Evolutionary conservation across 768 basidiomycete genomes (phyloP).

Genomic region (Tulasnella calospora): DNA sequence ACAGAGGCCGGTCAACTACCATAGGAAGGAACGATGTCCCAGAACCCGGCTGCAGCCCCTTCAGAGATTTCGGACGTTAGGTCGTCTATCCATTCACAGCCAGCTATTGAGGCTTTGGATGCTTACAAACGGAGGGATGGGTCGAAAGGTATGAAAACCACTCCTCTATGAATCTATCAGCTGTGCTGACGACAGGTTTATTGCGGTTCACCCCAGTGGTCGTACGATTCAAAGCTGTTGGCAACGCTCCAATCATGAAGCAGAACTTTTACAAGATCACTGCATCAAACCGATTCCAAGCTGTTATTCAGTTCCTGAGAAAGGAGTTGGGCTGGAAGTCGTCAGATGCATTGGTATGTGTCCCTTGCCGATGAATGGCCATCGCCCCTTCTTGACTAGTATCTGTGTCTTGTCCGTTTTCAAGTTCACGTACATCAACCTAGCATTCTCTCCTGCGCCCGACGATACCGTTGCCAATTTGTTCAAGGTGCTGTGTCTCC

Average conservation of each 20-base stretch:
- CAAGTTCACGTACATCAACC: constrained; percentile 56
- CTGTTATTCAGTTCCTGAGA: constrained; percentile 87
- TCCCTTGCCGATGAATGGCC: neutral
- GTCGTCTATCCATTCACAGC: constrained; percentile 25
- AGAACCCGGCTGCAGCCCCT: constrained; percentile 1
- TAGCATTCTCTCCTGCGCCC: constrained; percentile 75
- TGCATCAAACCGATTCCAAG: constrained; percentile 87
- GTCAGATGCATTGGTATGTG: constrained; percentile 74
- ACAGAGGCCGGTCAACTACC: neutral
- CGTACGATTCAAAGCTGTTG: constrained; percentile 95
- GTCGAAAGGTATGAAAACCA: constrained; percentile 54
- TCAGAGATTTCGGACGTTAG: constrained; percentile 25
- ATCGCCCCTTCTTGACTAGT: neutral
- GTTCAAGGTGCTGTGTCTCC: constrained; percentile 50
- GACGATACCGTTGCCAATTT: constrained; percentile 77
- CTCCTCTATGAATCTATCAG: neutral
- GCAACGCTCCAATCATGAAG: constrained; percentile 98
- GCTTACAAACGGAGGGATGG: constrained; percentile 83
- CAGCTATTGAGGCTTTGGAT: constrained; percentile 66
- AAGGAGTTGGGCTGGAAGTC: constrained; percentile 84
- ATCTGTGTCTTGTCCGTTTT: constrained; percentile 5
- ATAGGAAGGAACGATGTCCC: neutral
- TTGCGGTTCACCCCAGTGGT: constrained; percentile 55
- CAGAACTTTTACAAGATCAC: constrained; percentile 99
- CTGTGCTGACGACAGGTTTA: neutral